Conservation (phyloP, 2,329 filamentous ascomycete species). For the Trichoderma polysporum region DNA sequence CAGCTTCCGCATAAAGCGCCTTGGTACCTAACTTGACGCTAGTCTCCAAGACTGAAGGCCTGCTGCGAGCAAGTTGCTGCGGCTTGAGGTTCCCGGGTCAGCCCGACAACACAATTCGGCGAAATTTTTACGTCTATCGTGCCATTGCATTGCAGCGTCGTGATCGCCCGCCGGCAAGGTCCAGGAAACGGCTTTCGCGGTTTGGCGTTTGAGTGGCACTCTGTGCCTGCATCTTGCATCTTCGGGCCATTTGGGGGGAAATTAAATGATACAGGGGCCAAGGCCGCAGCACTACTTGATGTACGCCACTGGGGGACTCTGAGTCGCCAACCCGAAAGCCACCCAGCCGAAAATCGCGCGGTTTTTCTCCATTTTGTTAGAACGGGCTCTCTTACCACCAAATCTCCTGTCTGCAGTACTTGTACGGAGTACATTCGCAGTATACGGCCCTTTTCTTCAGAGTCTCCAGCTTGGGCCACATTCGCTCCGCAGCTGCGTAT, state of each 20-base stretch:
- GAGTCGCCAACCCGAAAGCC: constrained; percentile 8
- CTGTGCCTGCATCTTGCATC: constrained; percentile 16
- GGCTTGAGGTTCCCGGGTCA: not conserved
- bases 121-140: constrained; percentile 1
- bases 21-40: not conserved
- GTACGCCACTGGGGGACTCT: constrained; percentile 9
- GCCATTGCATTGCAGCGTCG: constrained; percentile 11
- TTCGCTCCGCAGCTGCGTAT: constrained; percentile 18
- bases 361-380: not conserved
- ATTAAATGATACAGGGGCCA: constrained; percentile 13
- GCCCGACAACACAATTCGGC: not conserved
- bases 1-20: not conserved
- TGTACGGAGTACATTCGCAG: not conserved
- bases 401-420: not conserved
- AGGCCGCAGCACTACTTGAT: constrained; percentile 12
- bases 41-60: not conserved
- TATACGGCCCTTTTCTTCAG: constrained; percentile 20
- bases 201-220: constrained; percentile 5
- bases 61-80: not conserved
- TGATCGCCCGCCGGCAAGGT: not conserved
- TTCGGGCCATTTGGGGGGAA: constrained; percentile 20
- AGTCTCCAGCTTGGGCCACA: constrained; percentile 17
- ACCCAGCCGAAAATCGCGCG: constrained; percentile 19
- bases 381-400: constrained; percentile 1
- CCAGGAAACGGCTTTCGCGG: not conserved